Conservation (phyloP, 768 basidiomycete species). For the Coprinellus aureogranulatus region DNA sequence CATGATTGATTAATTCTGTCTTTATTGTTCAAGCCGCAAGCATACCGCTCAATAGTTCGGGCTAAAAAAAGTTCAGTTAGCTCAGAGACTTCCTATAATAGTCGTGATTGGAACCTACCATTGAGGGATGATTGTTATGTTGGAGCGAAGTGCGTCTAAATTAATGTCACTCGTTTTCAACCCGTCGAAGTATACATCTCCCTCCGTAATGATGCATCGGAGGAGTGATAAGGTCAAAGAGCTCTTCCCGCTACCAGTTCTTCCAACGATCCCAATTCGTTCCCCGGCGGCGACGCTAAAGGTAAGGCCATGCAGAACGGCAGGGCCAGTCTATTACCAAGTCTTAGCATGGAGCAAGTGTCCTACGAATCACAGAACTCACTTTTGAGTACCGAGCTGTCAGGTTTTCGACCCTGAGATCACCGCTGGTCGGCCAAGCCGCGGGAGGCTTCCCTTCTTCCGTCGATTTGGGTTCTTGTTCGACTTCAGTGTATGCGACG, state of each 20-base stretch:
- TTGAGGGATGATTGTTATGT: slow-evolving; percentile 55
- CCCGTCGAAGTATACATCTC: slow-evolving; percentile 54
- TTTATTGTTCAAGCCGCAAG: neutral
- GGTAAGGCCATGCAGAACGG: slow-evolving; percentile 44
- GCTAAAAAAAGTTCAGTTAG: too few relatives aligned
- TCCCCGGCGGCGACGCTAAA: slow-evolving; percentile 56
- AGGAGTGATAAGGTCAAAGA: slow-evolving; percentile 43
- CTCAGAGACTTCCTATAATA: too few relatives aligned
- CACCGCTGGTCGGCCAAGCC: slow-evolving; percentile 57
- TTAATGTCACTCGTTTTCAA: slow-evolving; percentile 45
- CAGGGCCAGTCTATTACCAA: slow-evolving; percentile 32
- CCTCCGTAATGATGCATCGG: slow-evolving; percentile 51
- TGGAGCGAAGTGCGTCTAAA: slow-evolving; percentile 50
- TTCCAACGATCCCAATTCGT: slow-evolving; percentile 45
- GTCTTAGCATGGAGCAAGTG: too few relatives aligned
- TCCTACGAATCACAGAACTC: neutral
- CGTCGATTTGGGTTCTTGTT: slow-evolving; percentile 13
- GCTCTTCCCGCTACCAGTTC: slow-evolving; percentile 27
- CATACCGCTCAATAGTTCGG: neutral
- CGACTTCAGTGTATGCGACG: slow-evolving; percentile 13
- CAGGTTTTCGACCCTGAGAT: slow-evolving; percentile 48
- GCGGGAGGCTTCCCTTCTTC: slow-evolving; percentile 42
- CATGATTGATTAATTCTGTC: neutral
- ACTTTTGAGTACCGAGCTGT: slow-evolving; percentile 46
- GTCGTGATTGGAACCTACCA: neutral